A percentile compares a stretch with the other conserved stretches of the same genome.
Evolutionary conservation across 2,329 filamentous ascomycete species (phyloP).

Genomic region (Fusarium sp.): DNA sequence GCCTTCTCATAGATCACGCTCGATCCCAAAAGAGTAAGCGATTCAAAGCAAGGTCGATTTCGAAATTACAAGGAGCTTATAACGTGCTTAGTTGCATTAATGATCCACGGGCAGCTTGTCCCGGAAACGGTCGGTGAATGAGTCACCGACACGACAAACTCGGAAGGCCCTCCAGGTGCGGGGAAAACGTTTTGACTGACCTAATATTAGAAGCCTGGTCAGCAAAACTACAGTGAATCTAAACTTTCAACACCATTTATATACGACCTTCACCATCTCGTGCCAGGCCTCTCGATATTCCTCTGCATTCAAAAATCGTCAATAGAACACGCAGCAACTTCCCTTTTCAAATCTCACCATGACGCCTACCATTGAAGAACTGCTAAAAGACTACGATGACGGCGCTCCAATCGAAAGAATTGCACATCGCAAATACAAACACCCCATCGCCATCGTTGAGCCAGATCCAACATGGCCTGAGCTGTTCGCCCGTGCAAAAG

Average conservation of each 20-base stretch:
- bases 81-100: no score
- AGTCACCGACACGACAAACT: not conserved
- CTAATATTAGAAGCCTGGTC: not conserved
- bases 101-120: no score
- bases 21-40: no score
- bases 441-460: slow-evolving; percentile 47
- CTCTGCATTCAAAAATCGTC: no score
- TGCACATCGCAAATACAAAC: slow-evolving; percentile 35
- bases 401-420: slow-evolving; percentile 6
- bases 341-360: slow-evolving; percentile 6
- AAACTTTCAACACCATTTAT: not conserved
- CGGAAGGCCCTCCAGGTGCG: not conserved
- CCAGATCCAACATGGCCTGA: slow-evolving; percentile 51
- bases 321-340: accelerated
- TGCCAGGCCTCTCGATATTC: no score
- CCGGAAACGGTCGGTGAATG: not conserved
- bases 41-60: no score
- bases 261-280: not conserved
- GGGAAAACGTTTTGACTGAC: not conserved
- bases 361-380: slow-evolving; percentile 34
- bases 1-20: no score
- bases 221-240: not conserved
- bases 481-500: slow-evolving; percentile 44
- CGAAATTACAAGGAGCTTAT: no score
- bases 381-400: slow-evolving; percentile 22